Evolutionary conservation across 2,329 filamentous ascomycete genomes (phyloP).

Genomic region (Sporothrix curviconia): DNA sequence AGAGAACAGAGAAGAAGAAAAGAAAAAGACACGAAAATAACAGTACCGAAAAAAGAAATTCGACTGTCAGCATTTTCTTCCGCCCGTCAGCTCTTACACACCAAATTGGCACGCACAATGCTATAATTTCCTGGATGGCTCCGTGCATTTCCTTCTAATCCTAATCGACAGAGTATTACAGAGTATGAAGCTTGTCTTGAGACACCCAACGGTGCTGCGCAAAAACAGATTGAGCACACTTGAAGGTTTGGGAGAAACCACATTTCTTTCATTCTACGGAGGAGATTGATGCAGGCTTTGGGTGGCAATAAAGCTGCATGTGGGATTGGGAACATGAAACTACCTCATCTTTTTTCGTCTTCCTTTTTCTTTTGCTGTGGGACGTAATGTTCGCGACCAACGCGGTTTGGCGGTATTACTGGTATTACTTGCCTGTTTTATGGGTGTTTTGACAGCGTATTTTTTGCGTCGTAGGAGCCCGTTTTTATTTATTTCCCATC

Average conservation of each 20-base stretch:
- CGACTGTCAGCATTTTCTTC: background rate
- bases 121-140: background rate
- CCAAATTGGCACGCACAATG: background rate
- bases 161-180: too few species aligned
- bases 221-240: background rate
- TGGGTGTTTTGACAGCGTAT: too few species aligned
- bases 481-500: too few species aligned
- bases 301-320: background rate
- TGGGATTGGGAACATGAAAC: background rate
- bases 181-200: background rate
- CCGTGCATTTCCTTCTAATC: too few species aligned
- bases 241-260: background rate
- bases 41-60: too few species aligned
- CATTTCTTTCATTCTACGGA: background rate
- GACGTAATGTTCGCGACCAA: too few species aligned
- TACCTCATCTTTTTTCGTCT: too few species aligned
- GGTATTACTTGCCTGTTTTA: too few species aligned
- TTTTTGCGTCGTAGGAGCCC: too few species aligned
- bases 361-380: background rate
- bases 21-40: too few species aligned
- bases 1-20: background rate
- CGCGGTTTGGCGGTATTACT: too few species aligned
- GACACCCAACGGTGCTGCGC: background rate
- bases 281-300: background rate
- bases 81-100: slow-evolving; percentile 4